Evolutionary conservation across 306 rosid species (phyloP), one percentile per base, ranked within the genome.

Genomic region (Fagus crenata): DNA sequence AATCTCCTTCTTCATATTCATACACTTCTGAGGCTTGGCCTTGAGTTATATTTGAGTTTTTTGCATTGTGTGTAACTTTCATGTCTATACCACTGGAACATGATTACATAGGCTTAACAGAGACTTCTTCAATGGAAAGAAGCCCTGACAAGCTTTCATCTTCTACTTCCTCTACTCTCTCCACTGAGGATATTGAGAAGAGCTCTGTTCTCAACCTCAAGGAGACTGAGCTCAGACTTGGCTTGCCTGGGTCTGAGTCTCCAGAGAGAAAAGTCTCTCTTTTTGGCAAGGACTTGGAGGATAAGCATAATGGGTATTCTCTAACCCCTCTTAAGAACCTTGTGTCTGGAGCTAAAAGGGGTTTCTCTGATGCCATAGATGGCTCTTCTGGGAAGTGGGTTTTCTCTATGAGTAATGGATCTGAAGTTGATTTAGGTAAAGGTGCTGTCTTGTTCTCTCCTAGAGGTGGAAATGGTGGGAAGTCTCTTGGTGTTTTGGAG

Each of bases 181-280:
- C 86, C 15, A 60, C 81, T 39, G 91, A 84, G 81, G 89, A 89
- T 31, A 22, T 22, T 22, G 87, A 73, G 69, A 87, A 85, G 71
- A 22, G 85, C 58, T 81, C 83, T 6, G 83, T 85, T 67, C 84
- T 87, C 55, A 91, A 86, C 85, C 85, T 92, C 79, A 94, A 88
- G 84, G 93, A 94, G 82, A 94, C 98, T 40, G 98, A 95, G 74
- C 90, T 95, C 7, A 92, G 98, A 73, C 96, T 95, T 55, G 97
- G 98, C 28, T 77, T 92, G 55, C 98, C 98, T 64, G 97, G 98
- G 71, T 80, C 84, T 31, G 75, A 78, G 71, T 90, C 88, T 35
- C 92, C 94, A 53, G 95, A 90, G 82, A 89, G 92, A 58, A 94
- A 89, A 67, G 76, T 89, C 22, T 86, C 96, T 55, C 84, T 89